phyloP scores from a whole-genome alignment of 345 rosid genomes.

The Passiflora organensis region DNA sequence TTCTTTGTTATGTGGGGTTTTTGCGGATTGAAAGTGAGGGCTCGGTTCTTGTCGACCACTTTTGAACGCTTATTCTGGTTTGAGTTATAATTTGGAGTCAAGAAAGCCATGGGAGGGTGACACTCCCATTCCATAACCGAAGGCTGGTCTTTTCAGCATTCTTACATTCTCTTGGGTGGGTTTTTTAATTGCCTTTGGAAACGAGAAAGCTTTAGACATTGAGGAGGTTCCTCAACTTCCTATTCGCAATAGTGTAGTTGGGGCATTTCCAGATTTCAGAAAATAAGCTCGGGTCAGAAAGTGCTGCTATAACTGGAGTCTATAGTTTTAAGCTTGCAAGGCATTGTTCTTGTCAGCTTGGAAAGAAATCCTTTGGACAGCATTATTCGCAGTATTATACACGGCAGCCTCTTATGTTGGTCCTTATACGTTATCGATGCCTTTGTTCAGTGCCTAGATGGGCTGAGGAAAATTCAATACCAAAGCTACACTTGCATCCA shows the following conservation, averaged over 20 bases:
- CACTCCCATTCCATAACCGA: slow-evolving; percentile 16
- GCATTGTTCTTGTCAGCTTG: slow-evolving; percentile 14
- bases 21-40: slow-evolving; percentile 27
- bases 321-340: slow-evolving; percentile 20
- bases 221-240: slow-evolving; percentile 24
- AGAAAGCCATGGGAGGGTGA: slow-evolving; percentile 21
- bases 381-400: slow-evolving; percentile 12
- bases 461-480: slow-evolving; percentile 13
- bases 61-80: slow-evolving; percentile 21
- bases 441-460: slow-evolving; percentile 29
- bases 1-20: slow-evolving; percentile 52
- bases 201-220: slow-evolving; percentile 23
- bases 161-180: slow-evolving; percentile 22
- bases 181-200: slow-evolving; percentile 18
- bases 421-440: slow-evolving; percentile 31
- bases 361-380: slow-evolving; percentile 25
- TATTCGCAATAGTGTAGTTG: slow-evolving; percentile 18
- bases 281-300: slow-evolving; percentile 10
- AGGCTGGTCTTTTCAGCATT: slow-evolving; percentile 23
- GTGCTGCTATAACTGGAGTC: slow-evolving; percentile 1
- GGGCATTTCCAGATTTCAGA: slow-evolving; percentile 13
- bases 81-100: slow-evolving; percentile 3
- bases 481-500: slow-evolving; percentile 27
- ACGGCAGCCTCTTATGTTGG: slow-evolving; percentile 31
- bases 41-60: slow-evolving; percentile 35